These are phyloP conservation scores for Lumnitzera racemosa DNA, from an alignment of 345 rosid species.

Conservation along the genomic window DNA sequence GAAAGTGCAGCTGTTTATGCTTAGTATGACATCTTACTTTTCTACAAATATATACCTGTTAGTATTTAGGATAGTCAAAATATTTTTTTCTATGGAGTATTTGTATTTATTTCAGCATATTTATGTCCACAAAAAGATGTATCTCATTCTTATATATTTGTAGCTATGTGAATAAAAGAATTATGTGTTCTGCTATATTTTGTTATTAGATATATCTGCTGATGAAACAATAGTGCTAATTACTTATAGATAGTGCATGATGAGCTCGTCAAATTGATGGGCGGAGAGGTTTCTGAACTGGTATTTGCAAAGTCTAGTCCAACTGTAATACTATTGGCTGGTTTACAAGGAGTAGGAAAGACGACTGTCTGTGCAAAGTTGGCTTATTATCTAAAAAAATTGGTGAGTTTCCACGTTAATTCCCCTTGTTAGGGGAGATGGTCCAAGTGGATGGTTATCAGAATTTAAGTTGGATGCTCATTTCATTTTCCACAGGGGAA, in stretches of 20 bases:
- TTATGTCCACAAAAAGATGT: no score
- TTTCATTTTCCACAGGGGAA: constrained; percentile 51
- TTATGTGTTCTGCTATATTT: no score
- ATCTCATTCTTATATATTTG: no score
- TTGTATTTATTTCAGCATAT: no score
- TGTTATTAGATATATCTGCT: not conserved
- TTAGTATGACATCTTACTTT: no score
- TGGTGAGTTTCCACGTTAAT: constrained; percentile 29
- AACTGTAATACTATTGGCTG: constrained; percentile 84
- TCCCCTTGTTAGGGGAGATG: not conserved
- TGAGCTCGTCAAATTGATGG: constrained; percentile 95
- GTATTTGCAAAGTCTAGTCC: constrained; percentile 78
- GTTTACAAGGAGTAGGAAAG: constrained; percentile 97
- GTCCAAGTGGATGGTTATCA: not conserved
- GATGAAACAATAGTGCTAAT: constrained; percentile 7
- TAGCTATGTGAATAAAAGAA: no score
- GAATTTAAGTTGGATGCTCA: constrained; percentile 3
- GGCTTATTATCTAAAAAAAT: constrained; percentile 88
- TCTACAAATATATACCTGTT: no score
- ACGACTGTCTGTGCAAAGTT: constrained; percentile 93
- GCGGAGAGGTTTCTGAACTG: constrained; percentile 93
- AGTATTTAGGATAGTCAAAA: no score
- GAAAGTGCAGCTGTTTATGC: no score
- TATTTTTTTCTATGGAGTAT: no score
- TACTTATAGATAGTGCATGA: constrained; percentile 64